These are phyloP conservation scores for Monosporascus sp. DNA, from an alignment of 2,329 filamentous ascomycete genomes.

Conservation along the genomic window DNA sequence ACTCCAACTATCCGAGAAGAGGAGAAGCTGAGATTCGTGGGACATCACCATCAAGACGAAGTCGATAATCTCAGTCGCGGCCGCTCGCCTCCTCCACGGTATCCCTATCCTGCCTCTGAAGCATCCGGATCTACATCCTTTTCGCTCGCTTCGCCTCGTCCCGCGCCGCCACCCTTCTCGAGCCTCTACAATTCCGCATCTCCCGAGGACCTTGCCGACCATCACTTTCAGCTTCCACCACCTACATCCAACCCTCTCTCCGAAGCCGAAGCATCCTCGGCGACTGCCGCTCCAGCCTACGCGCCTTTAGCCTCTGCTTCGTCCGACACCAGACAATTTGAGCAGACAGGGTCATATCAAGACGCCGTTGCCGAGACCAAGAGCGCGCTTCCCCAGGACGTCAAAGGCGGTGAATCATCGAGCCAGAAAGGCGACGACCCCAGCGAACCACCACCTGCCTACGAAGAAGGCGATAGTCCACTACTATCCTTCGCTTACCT, in stretches of 20 bases:
- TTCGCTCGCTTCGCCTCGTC: conserved; percentile 25
- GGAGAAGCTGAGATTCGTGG: conserved; percentile 23
- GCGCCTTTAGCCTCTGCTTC: conserved; percentile 36
- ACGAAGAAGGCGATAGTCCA: conserved; percentile 90
- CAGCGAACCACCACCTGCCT: conserved; percentile 89
- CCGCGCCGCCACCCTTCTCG: conserved; percentile 53
- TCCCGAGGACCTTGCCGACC: conserved; percentile 22
- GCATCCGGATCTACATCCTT: conserved; percentile 41
- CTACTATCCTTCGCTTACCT: conserved; percentile 90
- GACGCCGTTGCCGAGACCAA: conserved; percentile 69
- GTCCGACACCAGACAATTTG: conserved; percentile 28
- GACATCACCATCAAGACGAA: conserved; percentile 27
- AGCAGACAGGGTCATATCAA: conserved; percentile 34
- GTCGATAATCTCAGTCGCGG: conserved; percentile 28
- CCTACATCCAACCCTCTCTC: conserved; percentile 17
- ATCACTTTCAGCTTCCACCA: conserved; percentile 22
- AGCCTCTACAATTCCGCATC: conserved; percentile 46
- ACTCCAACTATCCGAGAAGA: conserved; percentile 14
- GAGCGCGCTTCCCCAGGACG: conserved; percentile 74
- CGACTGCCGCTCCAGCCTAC: conserved; percentile 51
- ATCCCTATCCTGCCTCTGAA: conserved; percentile 55
- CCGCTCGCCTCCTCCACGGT: conserved; percentile 53
- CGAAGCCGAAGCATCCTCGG: conserved; percentile 28
- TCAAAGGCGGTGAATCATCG: conserved; percentile 63
- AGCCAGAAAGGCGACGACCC: conserved; percentile 66